Percentiles rank a stretch among this genome's conserved stretches.
Evolutionary conservation across 2,329 filamentous ascomycete genomes (phyloP).

Genomic region (Decorospora gaudefroyi): DNA sequence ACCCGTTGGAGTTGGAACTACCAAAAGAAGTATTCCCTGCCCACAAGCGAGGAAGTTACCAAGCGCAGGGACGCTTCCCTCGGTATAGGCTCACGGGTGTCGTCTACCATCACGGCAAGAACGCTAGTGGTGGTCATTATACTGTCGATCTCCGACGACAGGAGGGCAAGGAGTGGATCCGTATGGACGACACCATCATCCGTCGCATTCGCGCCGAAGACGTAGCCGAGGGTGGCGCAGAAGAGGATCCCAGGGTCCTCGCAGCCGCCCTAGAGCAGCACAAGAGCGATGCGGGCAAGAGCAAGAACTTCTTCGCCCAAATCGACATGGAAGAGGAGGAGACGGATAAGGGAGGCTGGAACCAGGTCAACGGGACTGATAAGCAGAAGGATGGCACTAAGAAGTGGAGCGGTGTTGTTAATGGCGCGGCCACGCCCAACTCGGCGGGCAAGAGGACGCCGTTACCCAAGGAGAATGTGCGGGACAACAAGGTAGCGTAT

Average conservation of each 20-base stretch:
- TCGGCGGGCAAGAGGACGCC: slow-evolving; percentile 58
- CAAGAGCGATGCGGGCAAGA: slow-evolving; percentile 59
- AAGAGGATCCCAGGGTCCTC: slow-evolving; percentile 75
- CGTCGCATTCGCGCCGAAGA: slow-evolving; percentile 84
- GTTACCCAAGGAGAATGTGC: slow-evolving; percentile 61
- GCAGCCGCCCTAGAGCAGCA: slow-evolving; percentile 68
- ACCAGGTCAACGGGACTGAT: slow-evolving; percentile 73
- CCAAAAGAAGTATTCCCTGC: slow-evolving; percentile 86
- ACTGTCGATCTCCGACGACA: slow-evolving; percentile 96
- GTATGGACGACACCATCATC: slow-evolving; percentile 91
- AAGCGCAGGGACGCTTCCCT: slow-evolving; percentile 70
- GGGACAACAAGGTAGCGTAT: slow-evolving; percentile 97
- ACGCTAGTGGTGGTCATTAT: slow-evolving; percentile 93
- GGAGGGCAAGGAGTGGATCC: slow-evolving; percentile 94
- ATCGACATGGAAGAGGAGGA: slow-evolving; percentile 63
- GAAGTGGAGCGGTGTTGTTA: slow-evolving; percentile 66
- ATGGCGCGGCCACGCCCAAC: slow-evolving; percentile 63
- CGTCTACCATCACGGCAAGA: slow-evolving; percentile 97
- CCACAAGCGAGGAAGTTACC: slow-evolving; percentile 68
- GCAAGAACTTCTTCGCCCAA: slow-evolving; percentile 75
- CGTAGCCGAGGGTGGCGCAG: slow-evolving; percentile 81
- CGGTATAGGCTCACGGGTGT: slow-evolving; percentile 86
- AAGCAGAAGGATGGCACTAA: slow-evolving; percentile 63
- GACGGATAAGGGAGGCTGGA: slow-evolving; percentile 75
- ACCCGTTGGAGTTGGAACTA: slow-evolving; percentile 91